Conservation (phyloP, 1,284 basidiomycete species). For the Cryptococcus jaspeensis region DNA sequence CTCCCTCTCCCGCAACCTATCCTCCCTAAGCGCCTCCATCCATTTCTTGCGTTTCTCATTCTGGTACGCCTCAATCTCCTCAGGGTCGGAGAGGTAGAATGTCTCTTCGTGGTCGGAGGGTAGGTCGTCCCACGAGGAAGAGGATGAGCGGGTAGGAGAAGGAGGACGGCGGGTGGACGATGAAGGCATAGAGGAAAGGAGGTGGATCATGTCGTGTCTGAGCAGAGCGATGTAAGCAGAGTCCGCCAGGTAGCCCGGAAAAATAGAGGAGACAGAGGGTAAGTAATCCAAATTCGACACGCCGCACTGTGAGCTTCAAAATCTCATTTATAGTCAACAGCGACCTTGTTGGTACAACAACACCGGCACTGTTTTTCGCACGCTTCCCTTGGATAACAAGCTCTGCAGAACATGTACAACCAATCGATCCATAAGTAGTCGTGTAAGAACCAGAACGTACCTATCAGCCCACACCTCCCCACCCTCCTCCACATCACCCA, state of each 20-base stretch:
- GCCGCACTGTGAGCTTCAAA: no score
- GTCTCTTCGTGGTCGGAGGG: slow-evolving; percentile 78
- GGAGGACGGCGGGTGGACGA: slow-evolving; percentile 2
- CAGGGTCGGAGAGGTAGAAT: slow-evolving; percentile 68
- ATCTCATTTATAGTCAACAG: no score
- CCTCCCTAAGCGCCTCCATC: slow-evolving; percentile 63
- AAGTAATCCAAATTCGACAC: no score
- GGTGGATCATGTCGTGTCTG: slow-evolving; percentile 76
- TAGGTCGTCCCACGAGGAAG: slow-evolving; percentile 48
- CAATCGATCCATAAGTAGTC: not conserved
- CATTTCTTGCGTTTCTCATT: slow-evolving; percentile 64
- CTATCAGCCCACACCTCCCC: slow-evolving; percentile 37
- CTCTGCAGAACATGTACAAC: not conserved
- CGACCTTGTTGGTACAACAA: not conserved
- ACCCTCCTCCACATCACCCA: slow-evolving; percentile 15
- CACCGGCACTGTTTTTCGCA: no score
- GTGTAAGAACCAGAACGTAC: slow-evolving; percentile 24
- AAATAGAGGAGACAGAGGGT: no score
- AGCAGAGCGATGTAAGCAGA: slow-evolving; percentile 2
- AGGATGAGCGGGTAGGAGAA: slow-evolving; percentile 13
- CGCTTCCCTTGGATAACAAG: not conserved
- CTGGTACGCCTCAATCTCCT: slow-evolving; percentile 62
- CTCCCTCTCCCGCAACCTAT: slow-evolving; percentile 58
- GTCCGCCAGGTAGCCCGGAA: no score
- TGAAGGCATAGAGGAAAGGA: slow-evolving; percentile 57